Evolutionary conservation across 2,329 filamentous ascomycete species (phyloP), one percentile per base, ranked within the genome.

Genomic region (Penicillium sp.): DNA sequence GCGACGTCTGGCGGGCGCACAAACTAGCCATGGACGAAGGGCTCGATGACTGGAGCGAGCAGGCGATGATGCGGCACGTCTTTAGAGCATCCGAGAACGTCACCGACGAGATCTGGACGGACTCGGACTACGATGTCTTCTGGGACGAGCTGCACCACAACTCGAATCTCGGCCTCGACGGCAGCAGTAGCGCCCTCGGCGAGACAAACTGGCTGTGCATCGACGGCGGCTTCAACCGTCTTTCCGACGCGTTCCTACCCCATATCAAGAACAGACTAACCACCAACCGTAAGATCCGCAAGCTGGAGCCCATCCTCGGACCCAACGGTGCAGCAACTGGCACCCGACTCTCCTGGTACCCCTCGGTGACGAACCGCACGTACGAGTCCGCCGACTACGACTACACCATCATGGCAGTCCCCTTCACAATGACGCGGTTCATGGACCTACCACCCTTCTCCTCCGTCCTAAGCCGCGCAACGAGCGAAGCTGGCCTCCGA

Each of bases 371-470:
- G 2, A 69, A 72, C 45, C 65, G 67, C n/a, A 71, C 69, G 15
- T 66, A 51, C 44, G 65, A 71, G 31, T 66, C 68, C 4, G 72
- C 75, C n/a, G 66, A 69, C 1, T 79, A 77, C 38, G 77, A 79
- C 58, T 79, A 79, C 59, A 69, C 76, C 1, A 72, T 79, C 47
- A 77, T 78, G 66, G 74, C 74, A 7, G 73, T 74, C 0, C 77
- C 77, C 0, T 73, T 79, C 51, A 79, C 76, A 26, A 66, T 77
- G 54, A 71, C 76, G 19, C 73, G 75, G 31, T 76, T 76, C 59
- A 77, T 76, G 77, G 70, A 78, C 5, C 58, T 78, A 1, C 76
- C 77, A 0, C 63, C 66, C 5, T 78, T 75, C 66, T 78, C 77
- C 3, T 69, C 68, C 1, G 66, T 71, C 1, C 61, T 73, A 2